phyloP scores from a whole-genome alignment of 495 filamentous ascomycete species.

The Neurospora africana region DNA sequence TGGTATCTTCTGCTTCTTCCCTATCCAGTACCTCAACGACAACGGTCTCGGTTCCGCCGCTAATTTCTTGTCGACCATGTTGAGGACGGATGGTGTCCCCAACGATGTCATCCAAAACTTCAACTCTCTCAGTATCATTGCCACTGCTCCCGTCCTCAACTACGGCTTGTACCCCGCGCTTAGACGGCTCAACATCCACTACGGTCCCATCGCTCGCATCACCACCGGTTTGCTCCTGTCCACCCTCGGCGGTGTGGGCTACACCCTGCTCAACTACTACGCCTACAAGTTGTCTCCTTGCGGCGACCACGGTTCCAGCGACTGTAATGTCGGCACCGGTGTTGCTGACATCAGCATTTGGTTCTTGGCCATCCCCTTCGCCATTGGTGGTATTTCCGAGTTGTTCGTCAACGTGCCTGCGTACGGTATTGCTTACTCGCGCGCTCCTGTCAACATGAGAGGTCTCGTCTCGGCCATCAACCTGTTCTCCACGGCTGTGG shows the following conservation, averaged over 20 bases:
- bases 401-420: slow-evolving; percentile 61
- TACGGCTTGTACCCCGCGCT: slow-evolving; percentile 55
- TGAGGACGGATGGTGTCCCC: slow-evolving; percentile 56
- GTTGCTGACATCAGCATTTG: slow-evolving; percentile 41
- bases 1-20: slow-evolving; percentile 54
- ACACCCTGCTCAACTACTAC: slow-evolving; percentile 60
- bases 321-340: slow-evolving; percentile 31
- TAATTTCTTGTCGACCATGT: slow-evolving; percentile 46
- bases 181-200: slow-evolving; percentile 51
- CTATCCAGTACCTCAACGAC: slow-evolving; percentile 58
- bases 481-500: slow-evolving; percentile 49
- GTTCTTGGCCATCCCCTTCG: slow-evolving; percentile 40
- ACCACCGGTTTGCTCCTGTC: slow-evolving; percentile 59
- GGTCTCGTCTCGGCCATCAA: slow-evolving; percentile 57
- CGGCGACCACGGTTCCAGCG: slow-evolving; percentile 34
- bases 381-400: slow-evolving; percentile 53
- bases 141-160: slow-evolving; percentile 58
- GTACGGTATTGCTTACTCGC: slow-evolving; percentile 62
- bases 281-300: slow-evolving; percentile 52
- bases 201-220: slow-evolving; percentile 66
- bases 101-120: slow-evolving; percentile 74
- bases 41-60: slow-evolving; percentile 37
- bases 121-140: slow-evolving; percentile 61
- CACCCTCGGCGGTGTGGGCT: slow-evolving; percentile 51
- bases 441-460: slow-evolving; percentile 58